Evolutionary conservation across 2,329 filamentous ascomycete species (phyloP), one percentile per base, ranked within the genome.

Genomic region (Monosporascus ibericus): DNA sequence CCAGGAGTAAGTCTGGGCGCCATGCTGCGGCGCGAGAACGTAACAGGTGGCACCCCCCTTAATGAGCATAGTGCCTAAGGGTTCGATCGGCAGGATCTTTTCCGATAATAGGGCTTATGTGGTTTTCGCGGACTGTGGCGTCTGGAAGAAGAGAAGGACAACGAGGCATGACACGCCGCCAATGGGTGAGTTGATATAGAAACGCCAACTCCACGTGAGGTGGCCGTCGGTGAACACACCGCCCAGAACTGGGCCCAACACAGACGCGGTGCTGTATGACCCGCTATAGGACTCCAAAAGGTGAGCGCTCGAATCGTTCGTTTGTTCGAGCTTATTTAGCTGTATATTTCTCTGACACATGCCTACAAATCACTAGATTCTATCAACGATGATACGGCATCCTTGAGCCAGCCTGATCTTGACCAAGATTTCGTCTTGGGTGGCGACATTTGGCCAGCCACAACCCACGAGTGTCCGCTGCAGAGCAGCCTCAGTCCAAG

Each of bases 21-120:
- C 68, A 68, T 70, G 75, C 50, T 75, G 70, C 14, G 77, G 60
- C 7, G 73, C 73, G 9, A 76, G 59, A 1, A 75, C 55, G 15
- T 73, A 67, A 52, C 69, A 74, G 27, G 72, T 60, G 5, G 72
- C 66, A 6, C 66, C 36, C 3, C 25, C 55, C 36, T 55, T 47
- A n/a, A 53, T 27, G 11, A 58, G 34, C 6, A 37, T 17, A 6
- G 49, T 48, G 1, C 55, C 58, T 8, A 54, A 46, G 6, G 47
- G 52, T 34, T 60, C 59, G 22, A 60, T 36, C 24, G 53, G 48
- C 1, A 50, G 48, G 2, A 60, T n/a, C 6, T 52, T 56, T 14
- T 51, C 50, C 30, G 30, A 34, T 14, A 34, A 14, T 34, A 11
- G 30, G 30, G 3, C 11, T 34, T 14, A 1, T 34, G 30, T 34